These are phyloP conservation scores for Claviceps maximensis DNA, from an alignment of 2,329 filamentous ascomycete species.

Conservation along the genomic window DNA sequence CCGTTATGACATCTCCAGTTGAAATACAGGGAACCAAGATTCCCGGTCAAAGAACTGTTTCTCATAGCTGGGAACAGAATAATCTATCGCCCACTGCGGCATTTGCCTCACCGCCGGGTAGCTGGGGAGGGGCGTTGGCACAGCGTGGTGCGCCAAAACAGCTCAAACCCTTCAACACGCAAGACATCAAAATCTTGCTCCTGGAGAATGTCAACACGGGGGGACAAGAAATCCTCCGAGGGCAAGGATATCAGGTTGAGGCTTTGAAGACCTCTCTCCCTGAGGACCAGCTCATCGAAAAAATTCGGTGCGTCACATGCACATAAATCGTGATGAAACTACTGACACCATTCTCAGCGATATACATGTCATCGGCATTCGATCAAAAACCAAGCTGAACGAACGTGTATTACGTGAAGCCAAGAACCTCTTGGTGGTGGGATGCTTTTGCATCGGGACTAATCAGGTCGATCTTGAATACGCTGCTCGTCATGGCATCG, in stretches of 20 bases:
- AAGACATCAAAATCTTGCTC: constrained; percentile 91
- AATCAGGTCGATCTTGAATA: constrained; percentile 85
- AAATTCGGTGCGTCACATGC: constrained; percentile 60
- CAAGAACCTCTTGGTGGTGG: constrained; percentile 88
- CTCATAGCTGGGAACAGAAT: constrained; percentile 41
- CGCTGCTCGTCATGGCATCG: constrained; percentile 74
- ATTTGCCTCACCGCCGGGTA: constrained; percentile 61
- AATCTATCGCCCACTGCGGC: constrained; percentile 59
- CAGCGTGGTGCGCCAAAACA: constrained; percentile 46
- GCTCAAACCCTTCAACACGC: constrained; percentile 87
- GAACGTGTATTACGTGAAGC: constrained; percentile 75
- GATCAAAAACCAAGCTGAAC: constrained; percentile 92
- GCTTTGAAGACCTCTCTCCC: constrained; percentile 76
- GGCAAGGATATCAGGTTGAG: constrained; percentile 94
- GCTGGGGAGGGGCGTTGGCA: constrained; percentile 35
- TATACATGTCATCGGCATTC: constrained; percentile 94
- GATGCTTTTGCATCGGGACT: constrained; percentile 98
- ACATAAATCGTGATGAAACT: background rate
- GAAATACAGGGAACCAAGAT: constrained; percentile 31
- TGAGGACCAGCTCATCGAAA: constrained; percentile 90
- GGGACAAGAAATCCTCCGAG: constrained; percentile 66
- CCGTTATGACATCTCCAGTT: constrained; percentile 28
- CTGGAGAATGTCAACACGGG: constrained; percentile 93
- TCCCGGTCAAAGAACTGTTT: constrained; percentile 26
- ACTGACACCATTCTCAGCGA: constrained; percentile 40